A percentile compares a stretch with the other conserved stretches of the same genome.
Conservation (phyloP, 176 grass and related monocot genomes). For the Aegilops longissima region DNA sequence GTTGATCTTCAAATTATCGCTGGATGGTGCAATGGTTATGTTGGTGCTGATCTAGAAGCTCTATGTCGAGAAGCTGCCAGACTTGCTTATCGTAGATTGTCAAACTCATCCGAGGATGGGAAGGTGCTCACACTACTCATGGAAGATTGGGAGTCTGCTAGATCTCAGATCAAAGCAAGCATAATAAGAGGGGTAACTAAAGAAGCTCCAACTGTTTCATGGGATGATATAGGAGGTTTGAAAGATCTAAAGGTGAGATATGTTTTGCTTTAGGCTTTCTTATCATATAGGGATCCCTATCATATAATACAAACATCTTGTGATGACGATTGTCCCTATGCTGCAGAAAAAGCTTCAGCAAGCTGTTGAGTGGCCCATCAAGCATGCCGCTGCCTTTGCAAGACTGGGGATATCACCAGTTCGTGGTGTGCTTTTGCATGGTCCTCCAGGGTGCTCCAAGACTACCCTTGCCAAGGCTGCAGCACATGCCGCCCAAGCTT, state of each 20-base stretch:
- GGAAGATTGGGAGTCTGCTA: conserved; percentile 81
- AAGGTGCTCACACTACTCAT: conserved; percentile 41
- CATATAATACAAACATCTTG: conserved; percentile 15
- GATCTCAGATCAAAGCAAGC: conserved; percentile 58
- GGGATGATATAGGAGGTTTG: conserved; percentile 96
- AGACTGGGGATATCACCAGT: conserved; percentile 88
- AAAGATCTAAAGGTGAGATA: conserved; percentile 73
- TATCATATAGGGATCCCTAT: not conserved
- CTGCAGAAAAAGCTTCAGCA: conserved; percentile 80
- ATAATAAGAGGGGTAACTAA: conserved; percentile 79
- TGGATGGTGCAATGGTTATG: conserved; percentile 86
- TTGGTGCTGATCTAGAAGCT: conserved; percentile 86
- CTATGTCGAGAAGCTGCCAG: conserved; percentile 71
- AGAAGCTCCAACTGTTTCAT: conserved; percentile 70
- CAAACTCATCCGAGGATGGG: conserved; percentile 24
- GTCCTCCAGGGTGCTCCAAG: conserved; percentile 90
- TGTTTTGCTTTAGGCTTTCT: conserved; percentile 9
- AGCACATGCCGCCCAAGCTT: conserved; percentile 80
- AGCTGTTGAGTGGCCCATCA: conserved; percentile 93
- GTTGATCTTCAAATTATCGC: conserved; percentile 75
- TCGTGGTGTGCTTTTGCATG: conserved; percentile 82
- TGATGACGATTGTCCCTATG: conserved; percentile 23
- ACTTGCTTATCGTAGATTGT: conserved; percentile 56
- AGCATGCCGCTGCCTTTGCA: conserved; percentile 65
- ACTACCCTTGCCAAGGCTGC: conserved; percentile 89